Base-by-base conservation (phyloP, 345 rosid genomes). In the Arabidopsis arenosa region DNA sequence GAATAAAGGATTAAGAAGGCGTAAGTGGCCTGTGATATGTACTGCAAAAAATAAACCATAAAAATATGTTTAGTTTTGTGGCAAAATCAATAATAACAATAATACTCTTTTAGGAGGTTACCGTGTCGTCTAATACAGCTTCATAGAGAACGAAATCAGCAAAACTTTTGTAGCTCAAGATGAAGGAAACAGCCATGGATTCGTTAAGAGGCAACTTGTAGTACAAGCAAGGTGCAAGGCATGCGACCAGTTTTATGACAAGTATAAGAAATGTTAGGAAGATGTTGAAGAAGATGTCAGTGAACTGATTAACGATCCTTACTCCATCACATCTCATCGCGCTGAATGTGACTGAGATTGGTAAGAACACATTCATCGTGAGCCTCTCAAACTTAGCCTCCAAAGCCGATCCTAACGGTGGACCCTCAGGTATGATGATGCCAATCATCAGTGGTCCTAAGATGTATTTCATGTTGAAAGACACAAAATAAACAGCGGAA, bases 401-500 rank as follows among this genome's bases (percentile, higher is more conserved):
- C 6, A 74, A 10, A 14, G 64, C 47, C 4, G 72, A 74, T 23
- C 86, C 86, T 48, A 85, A 41, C 0, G 86, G 88, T 2, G 83
- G 86, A 3, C 88, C 88, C 1, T 76, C 80, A 0, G 86, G 88
- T 3, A 85, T 71, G 4, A 77, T 74, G 14, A 83, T 26, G n/a
- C 88, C 86, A 2, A 81, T 26, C 30, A 77, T 9, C 10, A 76
- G 65, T 5, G 83, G 80, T 33, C 85, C 88, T 7, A 81, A 23
- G 0, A 79, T 14, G 11, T 70, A 28, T 48, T 74, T 52, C 28
- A 70, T 63, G 10, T 68, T 15, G 39, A 54, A 43, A 4, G 23
- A 2, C 56, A 55, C 15, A 10, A 81, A 36, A 17, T 53, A 72
- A 12, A 67, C 17, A 4, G 75, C 32, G 7, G 68, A 77, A 4